Evolutionary conservation across 768 basidiomycete genomes (phyloP), one percentile per base, ranked within the genome.

Genomic region (Lactifluus volemus): DNA sequence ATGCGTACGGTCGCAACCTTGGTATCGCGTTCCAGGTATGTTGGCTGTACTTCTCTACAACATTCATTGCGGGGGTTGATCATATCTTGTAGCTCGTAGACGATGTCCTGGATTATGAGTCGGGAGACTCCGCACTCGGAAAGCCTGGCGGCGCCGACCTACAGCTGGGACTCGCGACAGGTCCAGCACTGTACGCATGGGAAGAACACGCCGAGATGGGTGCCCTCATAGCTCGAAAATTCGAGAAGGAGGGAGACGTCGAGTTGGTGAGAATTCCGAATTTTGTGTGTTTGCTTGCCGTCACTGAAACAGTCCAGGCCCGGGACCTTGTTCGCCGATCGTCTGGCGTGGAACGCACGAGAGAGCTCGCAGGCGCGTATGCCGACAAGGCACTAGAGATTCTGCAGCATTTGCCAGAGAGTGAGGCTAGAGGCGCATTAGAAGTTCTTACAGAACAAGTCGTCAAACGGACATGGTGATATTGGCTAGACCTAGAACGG

Each of bases 11-110:
- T 1, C 80, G 91, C 56, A 92, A 95, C 73, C 68, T 96, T 17
- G 93, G 94, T 3, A 89, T 95, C 63, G 92, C 94, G n/a, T 97
- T 98, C 76, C 95, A 97, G 82, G 93, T 93, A 64, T 49, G 61
- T 25, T 5, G 17, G 15, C 54, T 17, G 25, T 9, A n/a, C 49
- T 21, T 15, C 7, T 44, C 1, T 30, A 47, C 41, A 17, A 25
- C 34, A 11, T 47, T 10, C 19, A 47, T 54, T n/a, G 51, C 21
- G 25, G 39, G 25, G 15, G 38, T 25, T 3, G 12, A 47, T 56
- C 25, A 6, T 15, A 41, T 30, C 36, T 52, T 32, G 17, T 68
- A 96, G 93, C 86, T 99, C 10, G 88, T 98, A 51, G 97, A 99
- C 70, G 97, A 99, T 70, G 82, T 94, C 39, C 77, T 99, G 3